Conservation (phyloP, 345 rosid species). For the Diplotaxis tenuifolia region DNA sequence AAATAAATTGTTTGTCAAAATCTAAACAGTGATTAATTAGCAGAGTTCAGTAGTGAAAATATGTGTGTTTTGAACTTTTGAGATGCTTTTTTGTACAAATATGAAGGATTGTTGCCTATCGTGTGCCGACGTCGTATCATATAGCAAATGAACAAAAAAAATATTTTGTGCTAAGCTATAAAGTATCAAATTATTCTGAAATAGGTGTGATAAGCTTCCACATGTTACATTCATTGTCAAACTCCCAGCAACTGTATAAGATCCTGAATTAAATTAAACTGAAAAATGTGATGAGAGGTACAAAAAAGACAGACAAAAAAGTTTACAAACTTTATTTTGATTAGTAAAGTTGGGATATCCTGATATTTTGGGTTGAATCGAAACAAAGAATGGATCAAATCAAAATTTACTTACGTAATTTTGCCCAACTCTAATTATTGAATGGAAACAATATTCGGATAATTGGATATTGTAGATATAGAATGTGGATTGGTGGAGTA, state of each 20-base stretch:
- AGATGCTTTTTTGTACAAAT: background rate
- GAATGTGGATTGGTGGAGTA: background rate
- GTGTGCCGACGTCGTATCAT: background rate
- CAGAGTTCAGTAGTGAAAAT: background rate
- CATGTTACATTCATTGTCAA: background rate
- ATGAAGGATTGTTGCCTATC: background rate
- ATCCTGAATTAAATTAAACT: background rate
- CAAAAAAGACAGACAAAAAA: too few relatives aligned
- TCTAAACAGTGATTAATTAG: background rate
- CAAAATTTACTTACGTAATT: too few relatives aligned
- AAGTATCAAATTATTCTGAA: background rate
- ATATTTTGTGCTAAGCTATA: background rate
- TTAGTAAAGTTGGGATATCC: too few relatives aligned
- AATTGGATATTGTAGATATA: conserved; percentile 7
- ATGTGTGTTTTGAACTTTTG: background rate
- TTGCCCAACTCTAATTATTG: too few relatives aligned
- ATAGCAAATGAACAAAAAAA: background rate
- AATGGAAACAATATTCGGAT: conserved; percentile 15
- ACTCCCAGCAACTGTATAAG: background rate
- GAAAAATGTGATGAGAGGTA: background rate
- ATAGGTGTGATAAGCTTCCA: background rate
- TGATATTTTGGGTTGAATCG: too few relatives aligned
- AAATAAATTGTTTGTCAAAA: background rate
- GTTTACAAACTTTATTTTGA: too few relatives aligned
- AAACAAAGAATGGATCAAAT: too few relatives aligned